Conservation (phyloP, 106 monocot genomes). For the Allium sativum region DNA sequence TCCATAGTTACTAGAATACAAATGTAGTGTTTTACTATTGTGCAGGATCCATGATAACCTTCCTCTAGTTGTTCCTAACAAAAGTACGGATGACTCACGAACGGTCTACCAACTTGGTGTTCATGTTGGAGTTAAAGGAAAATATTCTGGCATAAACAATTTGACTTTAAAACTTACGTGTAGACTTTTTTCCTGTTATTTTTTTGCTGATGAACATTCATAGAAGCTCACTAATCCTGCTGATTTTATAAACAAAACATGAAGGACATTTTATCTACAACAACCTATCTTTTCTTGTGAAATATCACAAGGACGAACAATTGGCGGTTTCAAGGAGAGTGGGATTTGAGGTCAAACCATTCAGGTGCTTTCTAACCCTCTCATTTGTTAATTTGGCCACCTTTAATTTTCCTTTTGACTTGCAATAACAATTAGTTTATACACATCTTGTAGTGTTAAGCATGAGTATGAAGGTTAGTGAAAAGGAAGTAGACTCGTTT, state of each 20-base stretch:
- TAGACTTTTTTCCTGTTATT: constrained; percentile 1
- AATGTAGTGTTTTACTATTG: not conserved
- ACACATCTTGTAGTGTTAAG: constrained; percentile 52
- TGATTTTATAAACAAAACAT: constrained; percentile 60
- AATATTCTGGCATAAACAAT: constrained; percentile 54
- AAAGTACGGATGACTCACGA: constrained; percentile 43
- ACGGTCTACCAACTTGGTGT: constrained; percentile 70
- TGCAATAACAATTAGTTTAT: no score
- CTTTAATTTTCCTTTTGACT: not conserved
- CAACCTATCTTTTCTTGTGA: constrained; percentile 81
- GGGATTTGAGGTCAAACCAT: constrained; percentile 90
- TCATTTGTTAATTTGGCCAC: not conserved
- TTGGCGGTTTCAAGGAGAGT: constrained; percentile 77
- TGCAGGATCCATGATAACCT: constrained; percentile 95
- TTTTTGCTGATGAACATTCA: not conserved
- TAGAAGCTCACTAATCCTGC: no score
- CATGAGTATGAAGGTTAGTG: constrained; percentile 84
- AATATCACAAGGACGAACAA: constrained; percentile 72
- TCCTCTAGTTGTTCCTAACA: constrained; percentile 81
- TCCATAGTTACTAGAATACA: not conserved
- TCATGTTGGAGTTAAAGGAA: constrained; percentile 67
- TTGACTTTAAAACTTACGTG: not conserved
- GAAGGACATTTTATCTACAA: constrained; percentile 78
- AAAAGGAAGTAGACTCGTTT: constrained; percentile 62
- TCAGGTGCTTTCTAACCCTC: constrained; percentile 36